Evolutionary conservation across 208 protist genomes (phyloP).

Genomic region (Crithidia bombi): DNA sequence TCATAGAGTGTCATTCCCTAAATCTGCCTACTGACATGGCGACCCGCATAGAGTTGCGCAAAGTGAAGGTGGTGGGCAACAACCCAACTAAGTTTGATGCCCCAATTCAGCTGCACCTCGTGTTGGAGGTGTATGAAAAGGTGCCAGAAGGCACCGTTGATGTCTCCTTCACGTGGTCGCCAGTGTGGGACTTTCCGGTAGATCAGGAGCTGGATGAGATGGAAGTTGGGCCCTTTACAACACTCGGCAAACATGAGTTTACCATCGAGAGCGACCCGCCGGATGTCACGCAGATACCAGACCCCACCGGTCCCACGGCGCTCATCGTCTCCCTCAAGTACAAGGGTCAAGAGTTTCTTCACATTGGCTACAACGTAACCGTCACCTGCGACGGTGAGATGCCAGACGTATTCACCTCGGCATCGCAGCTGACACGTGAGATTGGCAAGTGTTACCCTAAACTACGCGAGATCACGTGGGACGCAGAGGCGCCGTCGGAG

Average conservation of each 20-base stretch:
- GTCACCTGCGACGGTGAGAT: slow-evolving; percentile 70
- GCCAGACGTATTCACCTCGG: slow-evolving; percentile 75
- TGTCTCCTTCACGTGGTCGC: slow-evolving; percentile 78
- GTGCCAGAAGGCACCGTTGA: slow-evolving; percentile 55
- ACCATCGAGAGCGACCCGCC: slow-evolving; percentile 71
- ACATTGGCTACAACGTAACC: slow-evolving; percentile 76
- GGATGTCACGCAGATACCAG: slow-evolving; percentile 66
- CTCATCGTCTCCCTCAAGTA: slow-evolving; percentile 75
- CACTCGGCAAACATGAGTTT: slow-evolving; percentile 72
- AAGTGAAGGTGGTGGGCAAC: slow-evolving; percentile 44
- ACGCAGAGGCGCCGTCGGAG: neutral
- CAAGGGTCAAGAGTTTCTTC: slow-evolving; percentile 69
- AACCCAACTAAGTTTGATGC: slow-evolving; percentile 59
- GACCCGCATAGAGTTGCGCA: slow-evolving; percentile 63
- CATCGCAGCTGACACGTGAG: slow-evolving; percentile 45
- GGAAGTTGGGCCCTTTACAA: slow-evolving; percentile 72
- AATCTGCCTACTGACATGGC: slow-evolving; percentile 30
- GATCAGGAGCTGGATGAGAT: slow-evolving; percentile 85
- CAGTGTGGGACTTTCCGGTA: slow-evolving; percentile 84
- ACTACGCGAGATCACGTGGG: slow-evolving; percentile 40
- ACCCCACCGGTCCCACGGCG: slow-evolving; percentile 82
- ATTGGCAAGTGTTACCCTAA: slow-evolving; percentile 66
- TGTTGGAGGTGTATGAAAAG: slow-evolving; percentile 73
- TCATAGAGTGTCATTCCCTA: too few relatives aligned
- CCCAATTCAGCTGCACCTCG: slow-evolving; percentile 57